A percentile compares a stretch with the other conserved stretches of the same genome.
phyloP scores from a whole-genome alignment of 768 basidiomycete species.

The Calocybe indica region DNA sequence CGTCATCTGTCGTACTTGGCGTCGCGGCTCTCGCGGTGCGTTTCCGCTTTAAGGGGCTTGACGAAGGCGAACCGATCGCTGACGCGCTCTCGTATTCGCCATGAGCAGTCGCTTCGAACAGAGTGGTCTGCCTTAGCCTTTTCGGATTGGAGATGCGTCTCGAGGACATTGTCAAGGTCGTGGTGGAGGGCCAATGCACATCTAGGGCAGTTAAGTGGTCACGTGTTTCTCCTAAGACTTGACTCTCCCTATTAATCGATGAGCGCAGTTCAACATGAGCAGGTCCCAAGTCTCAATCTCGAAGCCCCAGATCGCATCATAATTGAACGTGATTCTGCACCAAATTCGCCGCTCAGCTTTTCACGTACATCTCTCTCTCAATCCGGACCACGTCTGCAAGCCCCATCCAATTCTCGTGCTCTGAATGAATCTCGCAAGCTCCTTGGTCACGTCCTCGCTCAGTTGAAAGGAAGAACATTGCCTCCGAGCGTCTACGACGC shows the following conservation, averaged over 20 bases:
- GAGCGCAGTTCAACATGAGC: no score
- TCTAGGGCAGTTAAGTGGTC: no score
- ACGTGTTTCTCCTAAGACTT: no score
- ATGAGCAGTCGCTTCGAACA: conserved; percentile 13
- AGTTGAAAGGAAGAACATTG: conserved; percentile 50
- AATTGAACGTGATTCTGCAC: conserved; percentile 18
- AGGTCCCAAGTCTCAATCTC: no score
- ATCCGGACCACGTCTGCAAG: conserved; percentile 9
- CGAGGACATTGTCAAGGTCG: no score
- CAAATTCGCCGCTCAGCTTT: not conserved
- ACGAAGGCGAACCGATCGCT: conserved; percentile 6
- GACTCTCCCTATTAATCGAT: no score
- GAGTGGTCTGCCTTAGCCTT: conserved; percentile 33
- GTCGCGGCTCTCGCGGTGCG: conserved; percentile 1
- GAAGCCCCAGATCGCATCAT: not conserved
- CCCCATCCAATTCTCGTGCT: conserved; percentile 30
- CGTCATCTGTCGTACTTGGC: conserved; percentile 4
- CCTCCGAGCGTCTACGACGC: conserved; percentile 48
- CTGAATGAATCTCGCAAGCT: conserved; percentile 65
- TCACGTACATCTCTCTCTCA: conserved; percentile 14
- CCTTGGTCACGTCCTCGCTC: conserved; percentile 55
- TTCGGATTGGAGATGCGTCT: no score
- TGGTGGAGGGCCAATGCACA: not conserved
- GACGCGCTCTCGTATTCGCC: conserved; percentile 7
- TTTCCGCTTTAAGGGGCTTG: conserved; percentile 8